Conservation (phyloP, 495 filamentous ascomycete species). For the Staphylotrichum tortipilum region DNA sequence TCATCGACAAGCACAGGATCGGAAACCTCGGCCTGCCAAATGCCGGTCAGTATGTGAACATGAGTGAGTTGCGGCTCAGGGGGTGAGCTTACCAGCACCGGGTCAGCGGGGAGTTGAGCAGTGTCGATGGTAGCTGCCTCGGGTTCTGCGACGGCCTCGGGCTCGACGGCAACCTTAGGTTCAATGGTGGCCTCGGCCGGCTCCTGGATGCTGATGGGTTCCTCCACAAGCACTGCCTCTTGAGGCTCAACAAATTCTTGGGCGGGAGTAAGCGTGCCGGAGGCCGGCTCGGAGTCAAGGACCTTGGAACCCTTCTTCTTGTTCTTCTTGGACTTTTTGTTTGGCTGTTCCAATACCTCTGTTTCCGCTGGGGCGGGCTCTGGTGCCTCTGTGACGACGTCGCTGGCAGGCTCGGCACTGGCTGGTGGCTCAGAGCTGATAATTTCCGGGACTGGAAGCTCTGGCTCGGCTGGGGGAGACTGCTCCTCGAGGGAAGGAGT, state of each 20-base stretch:
- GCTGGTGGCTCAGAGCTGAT: too few species aligned
- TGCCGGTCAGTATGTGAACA: not conserved
- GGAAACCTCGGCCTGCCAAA: not conserved
- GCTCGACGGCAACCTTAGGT: too few species aligned
- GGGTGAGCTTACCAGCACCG: not conserved
- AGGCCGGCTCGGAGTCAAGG: constrained; percentile 1
- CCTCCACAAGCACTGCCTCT: not conserved
- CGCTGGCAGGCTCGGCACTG: not conserved
- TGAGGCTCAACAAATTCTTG: not conserved
- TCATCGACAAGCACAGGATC: not conserved
- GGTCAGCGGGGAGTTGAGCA: not conserved
- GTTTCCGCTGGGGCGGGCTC: not conserved
- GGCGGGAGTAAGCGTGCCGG: not conserved
- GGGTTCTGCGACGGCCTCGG: not conserved
- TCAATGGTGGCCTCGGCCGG: not conserved
- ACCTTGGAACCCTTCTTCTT: constrained; percentile 14
- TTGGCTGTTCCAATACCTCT: not conserved
- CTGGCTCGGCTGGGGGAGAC: not conserved
- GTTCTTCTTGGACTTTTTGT: constrained; percentile 18
- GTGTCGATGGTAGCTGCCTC: not conserved
- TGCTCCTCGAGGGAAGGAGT: not conserved
- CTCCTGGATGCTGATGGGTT: not conserved
- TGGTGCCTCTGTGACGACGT: not conserved
- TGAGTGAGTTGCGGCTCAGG: not conserved
- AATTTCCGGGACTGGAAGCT: not conserved